Evolutionary conservation across 441 rosid genomes (phyloP).

Genomic region (Daphne laureola): DNA sequence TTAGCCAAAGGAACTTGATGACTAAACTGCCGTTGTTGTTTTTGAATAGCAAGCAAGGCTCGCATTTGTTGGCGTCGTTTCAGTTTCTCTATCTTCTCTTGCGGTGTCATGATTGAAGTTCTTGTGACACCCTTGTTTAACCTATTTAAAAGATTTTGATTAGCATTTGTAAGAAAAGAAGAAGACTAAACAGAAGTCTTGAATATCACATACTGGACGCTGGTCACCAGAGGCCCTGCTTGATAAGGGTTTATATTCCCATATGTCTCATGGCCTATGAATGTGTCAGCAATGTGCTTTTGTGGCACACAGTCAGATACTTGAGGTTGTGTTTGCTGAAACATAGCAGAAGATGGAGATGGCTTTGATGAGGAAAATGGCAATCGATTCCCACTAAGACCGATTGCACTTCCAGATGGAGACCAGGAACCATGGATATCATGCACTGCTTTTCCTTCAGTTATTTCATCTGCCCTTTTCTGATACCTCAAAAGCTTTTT

Average conservation of each 20-base stretch:
- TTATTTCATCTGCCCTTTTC: slow-evolving; percentile 34
- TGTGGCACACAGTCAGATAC: slow-evolving; percentile 45
- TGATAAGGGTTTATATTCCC: slow-evolving; percentile 56
- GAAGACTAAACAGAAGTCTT: slow-evolving; percentile 43
- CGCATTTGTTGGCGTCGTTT: slow-evolving; percentile 93
- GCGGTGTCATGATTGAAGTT: slow-evolving; percentile 77
- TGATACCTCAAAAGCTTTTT: slow-evolving; percentile 39
- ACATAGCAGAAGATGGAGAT: slow-evolving; percentile 33
- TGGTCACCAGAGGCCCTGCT: slow-evolving; percentile 42
- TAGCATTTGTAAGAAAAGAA: slow-evolving; percentile 37
- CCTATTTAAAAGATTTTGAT: slow-evolving; percentile 33
- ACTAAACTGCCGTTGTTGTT: slow-evolving; percentile 70
- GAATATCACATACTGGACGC: slow-evolving; percentile 40
- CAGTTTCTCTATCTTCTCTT: slow-evolving; percentile 83
- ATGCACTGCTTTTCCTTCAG: slow-evolving; percentile 31
- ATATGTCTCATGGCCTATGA: slow-evolving; percentile 40
- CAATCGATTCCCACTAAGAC: slow-evolving; percentile 40
- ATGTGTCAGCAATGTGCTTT: slow-evolving; percentile 44
- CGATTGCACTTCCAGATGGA: slow-evolving; percentile 30
- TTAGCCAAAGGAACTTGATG: slow-evolving; percentile 35
- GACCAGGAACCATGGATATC: slow-evolving; percentile 38
- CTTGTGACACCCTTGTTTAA: slow-evolving; percentile 33
- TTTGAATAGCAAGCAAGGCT: slow-evolving; percentile 94
- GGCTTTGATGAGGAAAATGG: slow-evolving; percentile 25
- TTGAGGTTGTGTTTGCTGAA: slow-evolving; percentile 40